Base-by-base conservation (phyloP, 1,284 basidiomycete genomes). In the Ceratobasidium sp. region DNA sequence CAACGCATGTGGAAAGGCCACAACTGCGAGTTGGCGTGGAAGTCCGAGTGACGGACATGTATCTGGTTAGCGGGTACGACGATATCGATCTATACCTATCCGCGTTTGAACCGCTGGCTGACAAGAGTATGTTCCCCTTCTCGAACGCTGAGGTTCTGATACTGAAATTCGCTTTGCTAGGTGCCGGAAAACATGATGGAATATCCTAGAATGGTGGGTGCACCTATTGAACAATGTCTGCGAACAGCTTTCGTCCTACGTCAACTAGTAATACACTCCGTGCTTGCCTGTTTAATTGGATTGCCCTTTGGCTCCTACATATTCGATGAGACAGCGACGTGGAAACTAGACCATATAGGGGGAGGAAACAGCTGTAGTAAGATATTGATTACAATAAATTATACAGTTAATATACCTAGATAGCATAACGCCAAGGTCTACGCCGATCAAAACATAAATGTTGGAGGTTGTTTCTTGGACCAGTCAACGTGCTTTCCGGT, bases 381-480 rank as follows among this genome's bases (percentile, higher is more conserved):
- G 44, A 21, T 18, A 21, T 44, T 44, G 42, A 11, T 44, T 6
- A 44, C 9, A 44, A 44, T n/a, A 21, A 5, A 21, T 18, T 5
- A n/a, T 46, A 46, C 44, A n/a, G 9, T 46, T 5, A 4, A 21
- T 46, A 1, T 5, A 4, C 4, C 21, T 8, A 16, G 5, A n/a
- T 46, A n/a, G 44, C n/a, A n/a, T 46, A 46, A 38, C 8, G 8
- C 11, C 36, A 38, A 38, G 36, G 36, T 38, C 8, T 38, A 38
- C 8, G 36, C 40, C 33, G 25, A 69, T 58, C 28, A 69, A n/a
- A 69, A 69, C 40, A 69, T 56, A 25, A 69, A 36, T 33, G 25
- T 42, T 33, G 66, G 54, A n/a, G 66, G 66, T 18, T 30, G 23
- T 44, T 54, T 63, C 9, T 44, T 63, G 23, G 61, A 48, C 61